Evolutionary conservation across 78 protist genomes (phyloP).

Genomic region (Bodo saltans): DNA sequence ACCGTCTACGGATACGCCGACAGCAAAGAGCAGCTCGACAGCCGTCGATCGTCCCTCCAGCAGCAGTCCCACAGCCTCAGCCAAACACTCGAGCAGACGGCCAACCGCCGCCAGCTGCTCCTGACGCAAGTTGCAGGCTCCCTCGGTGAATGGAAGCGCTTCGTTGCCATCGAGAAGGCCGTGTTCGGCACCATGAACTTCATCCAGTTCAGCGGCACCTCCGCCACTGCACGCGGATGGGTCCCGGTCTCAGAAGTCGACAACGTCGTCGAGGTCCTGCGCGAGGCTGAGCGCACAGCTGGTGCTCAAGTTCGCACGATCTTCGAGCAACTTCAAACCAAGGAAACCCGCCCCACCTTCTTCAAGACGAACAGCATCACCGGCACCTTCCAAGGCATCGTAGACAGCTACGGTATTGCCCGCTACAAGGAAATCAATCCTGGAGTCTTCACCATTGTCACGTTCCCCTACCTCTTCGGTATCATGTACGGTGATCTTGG

Average conservation of each 20-base stretch:
- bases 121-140: not conserved
- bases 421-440: conserved; percentile 90
- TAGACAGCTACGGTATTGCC: conserved; percentile 92
- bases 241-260: not conserved
- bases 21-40: not conserved
- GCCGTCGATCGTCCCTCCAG: not conserved
- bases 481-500: conserved; percentile 99
- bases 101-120: not conserved
- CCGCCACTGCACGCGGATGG: conserved; percentile 7
- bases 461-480: conserved; percentile 99
- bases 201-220: not conserved
- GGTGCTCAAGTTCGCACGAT: not conserved
- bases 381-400: conserved; percentile 80
- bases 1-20: not conserved
- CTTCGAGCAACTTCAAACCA: not conserved
- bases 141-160: not conserved
- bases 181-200: not conserved
- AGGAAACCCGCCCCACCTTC: conserved; percentile 84
- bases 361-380: conserved; percentile 69
- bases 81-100: not conserved
- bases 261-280: not conserved
- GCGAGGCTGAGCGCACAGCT: not conserved
- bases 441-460: conserved; percentile 76
- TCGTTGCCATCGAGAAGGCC: not conserved
- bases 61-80: not conserved